These are phyloP conservation scores for Debaryomycetaceae sp. DNA, from an alignment of 1,139 yeast species.

Conservation along the genomic window DNA sequence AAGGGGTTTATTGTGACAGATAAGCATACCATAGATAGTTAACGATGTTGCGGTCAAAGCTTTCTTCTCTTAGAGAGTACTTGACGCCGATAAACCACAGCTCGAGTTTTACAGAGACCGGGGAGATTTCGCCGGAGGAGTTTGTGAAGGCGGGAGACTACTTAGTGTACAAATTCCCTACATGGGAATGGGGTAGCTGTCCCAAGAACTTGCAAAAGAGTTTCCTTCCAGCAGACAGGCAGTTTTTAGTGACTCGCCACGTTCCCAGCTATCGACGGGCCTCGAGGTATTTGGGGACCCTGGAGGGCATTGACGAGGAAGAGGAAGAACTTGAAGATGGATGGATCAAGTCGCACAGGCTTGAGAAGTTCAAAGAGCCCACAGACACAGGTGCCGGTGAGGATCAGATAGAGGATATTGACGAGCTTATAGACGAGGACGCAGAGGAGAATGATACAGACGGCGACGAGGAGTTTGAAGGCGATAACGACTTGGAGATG, in stretches of 20 bases:
- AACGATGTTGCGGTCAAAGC: constrained; percentile 61
- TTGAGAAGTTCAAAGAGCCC: constrained; percentile 6
- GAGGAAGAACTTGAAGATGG: constrained; percentile 50
- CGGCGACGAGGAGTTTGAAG: constrained; percentile 17
- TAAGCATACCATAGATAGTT: background rate
- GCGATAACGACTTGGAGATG: constrained; percentile 32
- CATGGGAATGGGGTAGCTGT: constrained; percentile 90
- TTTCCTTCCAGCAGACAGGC: constrained; percentile 83
- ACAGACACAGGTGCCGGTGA: constrained; percentile 11
- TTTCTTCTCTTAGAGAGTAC: constrained; percentile 85
- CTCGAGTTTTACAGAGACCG: constrained; percentile 79
- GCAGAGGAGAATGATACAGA: constrained; percentile 27
- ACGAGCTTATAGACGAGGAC: constrained; percentile 38
- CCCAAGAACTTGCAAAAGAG: constrained; percentile 59
- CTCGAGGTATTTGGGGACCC: constrained; percentile 46
- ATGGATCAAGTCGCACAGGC: constrained; percentile 43
- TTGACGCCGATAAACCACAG: constrained; percentile 83
- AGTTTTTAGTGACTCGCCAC: constrained; percentile 78
- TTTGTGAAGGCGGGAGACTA: constrained; percentile 93
- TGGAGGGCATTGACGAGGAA: constrained; percentile 31
- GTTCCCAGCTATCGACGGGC: constrained; percentile 87
- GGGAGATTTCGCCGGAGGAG: constrained; percentile 92
- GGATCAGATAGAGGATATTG: constrained; percentile 33
- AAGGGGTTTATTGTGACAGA: background rate
- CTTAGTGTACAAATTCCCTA: constrained; percentile 85